phyloP scores from a whole-genome alignment of 163 green algal genomes.

The Prototheca stagnorum region DNA sequence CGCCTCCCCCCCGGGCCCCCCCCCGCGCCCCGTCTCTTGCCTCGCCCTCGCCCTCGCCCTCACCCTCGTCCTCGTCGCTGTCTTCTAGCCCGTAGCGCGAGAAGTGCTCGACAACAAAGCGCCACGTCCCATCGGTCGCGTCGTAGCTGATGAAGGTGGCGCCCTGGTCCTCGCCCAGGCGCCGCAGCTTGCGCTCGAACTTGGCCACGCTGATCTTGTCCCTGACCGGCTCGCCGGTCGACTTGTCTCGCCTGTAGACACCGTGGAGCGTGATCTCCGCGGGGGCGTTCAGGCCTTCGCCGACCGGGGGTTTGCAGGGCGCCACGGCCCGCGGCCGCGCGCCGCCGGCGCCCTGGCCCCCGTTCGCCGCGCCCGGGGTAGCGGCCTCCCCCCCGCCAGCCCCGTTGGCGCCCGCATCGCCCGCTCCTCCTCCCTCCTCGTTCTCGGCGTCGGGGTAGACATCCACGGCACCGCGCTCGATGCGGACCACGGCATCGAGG shows the following conservation, averaged over 20 bases:
- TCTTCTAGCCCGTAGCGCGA: slow-evolving; percentile 45
- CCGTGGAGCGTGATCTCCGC: slow-evolving; percentile 43
- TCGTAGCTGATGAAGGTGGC: slow-evolving; percentile 69
- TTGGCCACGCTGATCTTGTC: slow-evolving; percentile 25
- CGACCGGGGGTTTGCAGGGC: slow-evolving; percentile 54
- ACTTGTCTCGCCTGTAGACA: slow-evolving; percentile 43
- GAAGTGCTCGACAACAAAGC: slow-evolving; percentile 85
- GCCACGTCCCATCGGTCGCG: slow-evolving; percentile 45
- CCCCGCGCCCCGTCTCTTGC: not conserved
- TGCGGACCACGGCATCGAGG: slow-evolving; percentile 48
- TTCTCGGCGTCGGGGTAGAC: slow-evolving; percentile 6
- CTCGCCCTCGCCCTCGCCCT: slow-evolving; percentile 13
- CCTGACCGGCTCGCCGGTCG: slow-evolving; percentile 26
- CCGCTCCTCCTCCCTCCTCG: too few relatives aligned
- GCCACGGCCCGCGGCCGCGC: too few relatives aligned
- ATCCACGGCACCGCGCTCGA: slow-evolving; percentile 29
- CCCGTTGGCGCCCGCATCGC: too few relatives aligned
- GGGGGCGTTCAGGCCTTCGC: slow-evolving; percentile 60
- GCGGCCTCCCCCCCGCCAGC: too few relatives aligned
- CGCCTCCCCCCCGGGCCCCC: too few relatives aligned
- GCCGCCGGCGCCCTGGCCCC: too few relatives aligned
- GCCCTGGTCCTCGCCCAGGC: slow-evolving; percentile 32
- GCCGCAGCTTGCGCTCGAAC: slow-evolving; percentile 33
- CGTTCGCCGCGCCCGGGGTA: too few relatives aligned
- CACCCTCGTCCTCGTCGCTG: slow-evolving; percentile 26